These are phyloP conservation scores for Nicotiana benthamiana DNA, from an alignment of 257 asterid genomes.

Conservation along the genomic window DNA sequence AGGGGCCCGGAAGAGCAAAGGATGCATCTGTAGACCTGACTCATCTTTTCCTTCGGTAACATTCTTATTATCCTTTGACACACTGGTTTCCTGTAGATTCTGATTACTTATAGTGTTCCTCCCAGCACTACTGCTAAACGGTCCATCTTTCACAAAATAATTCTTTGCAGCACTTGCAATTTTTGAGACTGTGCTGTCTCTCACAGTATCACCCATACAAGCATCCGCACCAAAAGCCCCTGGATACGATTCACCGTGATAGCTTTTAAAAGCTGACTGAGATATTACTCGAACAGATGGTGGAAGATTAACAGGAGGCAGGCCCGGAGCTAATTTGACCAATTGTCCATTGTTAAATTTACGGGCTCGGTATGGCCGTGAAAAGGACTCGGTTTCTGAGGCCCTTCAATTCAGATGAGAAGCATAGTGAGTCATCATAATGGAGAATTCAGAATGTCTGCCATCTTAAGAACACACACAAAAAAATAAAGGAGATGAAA, in stretches of 20 bases:
- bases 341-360: conserved; percentile 48
- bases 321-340: conserved; percentile 82
- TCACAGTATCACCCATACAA: conserved; percentile 14
- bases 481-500: neutral
- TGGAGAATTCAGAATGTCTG: conserved; percentile 4
- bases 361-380: conserved; percentile 65
- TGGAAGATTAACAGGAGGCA: conserved; percentile 97
- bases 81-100: conserved; percentile 30
- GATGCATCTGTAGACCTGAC: conserved; percentile 86
- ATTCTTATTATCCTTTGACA: conserved; percentile 22
- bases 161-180: conserved; percentile 19
- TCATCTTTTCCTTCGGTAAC: conserved; percentile 39
- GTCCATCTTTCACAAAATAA: conserved; percentile 27
- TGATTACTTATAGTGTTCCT: conserved; percentile 22
- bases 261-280: conserved; percentile 70
- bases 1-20: conserved; percentile 73
- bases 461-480: neutral
- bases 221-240: conserved; percentile 21
- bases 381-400: conserved; percentile 32
- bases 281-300: conserved; percentile 89
- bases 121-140: conserved; percentile 13
- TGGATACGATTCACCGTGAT: conserved; percentile 34
- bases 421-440: conserved; percentile 14
- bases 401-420: conserved; percentile 35
- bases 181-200: conserved; percentile 19